Percentiles rank a stretch among this genome's conserved stretches.
These are phyloP conservation scores for Phragmites australis DNA, from an alignment of 176 grass and related monocot species.

Conservation along the genomic window DNA sequence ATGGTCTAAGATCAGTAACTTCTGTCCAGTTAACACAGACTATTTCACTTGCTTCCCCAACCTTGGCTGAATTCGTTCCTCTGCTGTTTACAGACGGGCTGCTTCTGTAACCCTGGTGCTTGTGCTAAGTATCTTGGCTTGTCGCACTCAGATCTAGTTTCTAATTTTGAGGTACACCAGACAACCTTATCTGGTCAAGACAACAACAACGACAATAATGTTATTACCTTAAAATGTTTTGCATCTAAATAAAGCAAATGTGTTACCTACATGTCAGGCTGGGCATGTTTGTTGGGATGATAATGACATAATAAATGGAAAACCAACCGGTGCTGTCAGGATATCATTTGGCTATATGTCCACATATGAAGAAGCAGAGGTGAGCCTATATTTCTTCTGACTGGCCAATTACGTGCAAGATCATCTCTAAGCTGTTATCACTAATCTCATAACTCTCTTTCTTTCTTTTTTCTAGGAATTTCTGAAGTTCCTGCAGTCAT, in stretches of 20 bases:
- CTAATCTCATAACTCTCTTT: not conserved
- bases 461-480: conserved; percentile 57
- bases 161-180: conserved; percentile 83
- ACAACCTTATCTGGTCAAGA: conserved; percentile 21
- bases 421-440: conserved; percentile 12
- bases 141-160: conserved; percentile 81
- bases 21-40: not conserved
- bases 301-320: conserved; percentile 89
- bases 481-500: conserved; percentile 61
- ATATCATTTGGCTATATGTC: conserved; percentile 96
- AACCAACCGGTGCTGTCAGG: conserved; percentile 94
- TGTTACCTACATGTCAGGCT: conserved; percentile 49
- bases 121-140: conserved; percentile 92
- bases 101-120: conserved; percentile 97
- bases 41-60: not conserved
- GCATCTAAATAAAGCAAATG: conserved; percentile 27
- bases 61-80: conserved; percentile 7
- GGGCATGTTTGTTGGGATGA: conserved; percentile 99
- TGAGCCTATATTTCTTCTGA: conserved; percentile 1
- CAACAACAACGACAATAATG: not conserved
- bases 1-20: not conserved
- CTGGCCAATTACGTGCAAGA: not conserved
- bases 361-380: conserved; percentile 80
- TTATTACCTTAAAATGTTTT: conserved; percentile 23
- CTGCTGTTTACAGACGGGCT: conserved; percentile 71